Evolutionary conservation across 257 asterid genomes (phyloP).

Genomic region (Nyctanthes arbortristis): DNA sequence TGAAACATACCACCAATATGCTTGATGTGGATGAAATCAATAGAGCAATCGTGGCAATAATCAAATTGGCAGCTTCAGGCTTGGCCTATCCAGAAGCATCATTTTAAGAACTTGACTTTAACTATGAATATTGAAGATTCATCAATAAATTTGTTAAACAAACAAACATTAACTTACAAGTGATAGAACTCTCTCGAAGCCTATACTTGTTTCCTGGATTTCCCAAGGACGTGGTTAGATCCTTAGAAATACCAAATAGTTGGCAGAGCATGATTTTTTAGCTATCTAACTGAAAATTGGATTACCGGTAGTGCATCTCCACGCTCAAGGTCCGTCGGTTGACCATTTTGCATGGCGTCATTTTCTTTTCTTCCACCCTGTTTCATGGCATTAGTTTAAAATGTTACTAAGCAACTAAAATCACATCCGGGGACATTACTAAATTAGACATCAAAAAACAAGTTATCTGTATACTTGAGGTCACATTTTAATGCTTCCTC

Average conservation of each 20-base stretch:
- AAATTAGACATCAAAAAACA: background rate
- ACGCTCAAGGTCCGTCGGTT: slow-evolving; percentile 66
- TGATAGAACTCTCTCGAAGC: slow-evolving; percentile 71
- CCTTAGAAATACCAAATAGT: slow-evolving; percentile 2
- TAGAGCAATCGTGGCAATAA: slow-evolving; percentile 69
- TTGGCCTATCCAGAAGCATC: slow-evolving; percentile 56
- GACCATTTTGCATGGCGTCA: slow-evolving; percentile 42
- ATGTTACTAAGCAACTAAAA: background rate
- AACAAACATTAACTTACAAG: slow-evolving; percentile 53
- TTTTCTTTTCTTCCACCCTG: slow-evolving; percentile 54
- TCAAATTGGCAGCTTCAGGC: slow-evolving; percentile 67
- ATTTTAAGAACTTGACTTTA: slow-evolving; percentile 19
- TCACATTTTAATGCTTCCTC: background rate
- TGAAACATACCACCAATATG: slow-evolving; percentile 62
- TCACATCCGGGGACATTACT: background rate
- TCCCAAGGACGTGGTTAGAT: slow-evolving; percentile 27
- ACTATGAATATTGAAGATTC: background rate
- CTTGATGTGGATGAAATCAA: slow-evolving; percentile 75
- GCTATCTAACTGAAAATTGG: slow-evolving; percentile 3
- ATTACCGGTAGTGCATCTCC: slow-evolving; percentile 72
- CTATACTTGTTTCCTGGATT: slow-evolving; percentile 74
- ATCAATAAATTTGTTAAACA: background rate
- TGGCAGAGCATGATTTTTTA: background rate
- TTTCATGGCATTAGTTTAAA: slow-evolving; percentile 22
- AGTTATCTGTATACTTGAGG: background rate